Base-by-base conservation (phyloP, 2,329 filamentous ascomycete genomes). In the Colletotrichum coccodes region DNA sequence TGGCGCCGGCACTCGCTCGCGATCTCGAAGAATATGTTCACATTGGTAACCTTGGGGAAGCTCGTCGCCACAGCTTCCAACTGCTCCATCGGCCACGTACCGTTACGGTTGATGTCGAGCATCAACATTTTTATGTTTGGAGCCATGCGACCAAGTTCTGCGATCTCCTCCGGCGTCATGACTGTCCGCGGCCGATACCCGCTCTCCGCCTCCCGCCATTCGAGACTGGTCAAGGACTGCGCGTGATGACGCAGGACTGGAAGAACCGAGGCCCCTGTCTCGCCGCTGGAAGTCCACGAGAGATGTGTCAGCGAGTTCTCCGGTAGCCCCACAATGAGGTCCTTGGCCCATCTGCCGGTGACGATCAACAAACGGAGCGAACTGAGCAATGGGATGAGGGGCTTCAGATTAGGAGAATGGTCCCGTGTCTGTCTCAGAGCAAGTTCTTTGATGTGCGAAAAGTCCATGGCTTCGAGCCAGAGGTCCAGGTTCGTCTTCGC, bases 31-130 rank as follows among this genome's bases (percentile, higher is more conserved):
- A 63, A 68, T 34, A 68, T 26, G 3, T 64, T 70, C 2, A 61
- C 40, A n/a, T 63, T 46, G 4, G 36, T 32, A 4, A 68, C 34
- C 4, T 63, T 64, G 14, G 68, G 53, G 2, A 70, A 68, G 8
- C 32, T 32, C 11, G 50, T 50, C 7, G 52, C 67, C 11, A 70
- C 46, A n/a, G 50, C 63, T 6, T 58, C 44, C 26, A 70, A 32
- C 21, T 66, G 30, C 28, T 56, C 62, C 42, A 34, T 40, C 21
- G 50, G 50, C 62, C 62, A 61, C 1, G 62, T 61, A 0, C 50
- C 50, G 6, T 70, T 58, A 1, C 59, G 67, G 23, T 70, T 61
- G n/a, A 70, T n/a, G 57, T 70, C 67, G 42, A 70, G 26, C 1
- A 38, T 67, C 4, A 70, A 18, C 12, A 12, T 46, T 3, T 44